These are phyloP conservation scores for Myxozyma udenii DNA, from an alignment of 805 yeast species.

Conservation along the genomic window DNA sequence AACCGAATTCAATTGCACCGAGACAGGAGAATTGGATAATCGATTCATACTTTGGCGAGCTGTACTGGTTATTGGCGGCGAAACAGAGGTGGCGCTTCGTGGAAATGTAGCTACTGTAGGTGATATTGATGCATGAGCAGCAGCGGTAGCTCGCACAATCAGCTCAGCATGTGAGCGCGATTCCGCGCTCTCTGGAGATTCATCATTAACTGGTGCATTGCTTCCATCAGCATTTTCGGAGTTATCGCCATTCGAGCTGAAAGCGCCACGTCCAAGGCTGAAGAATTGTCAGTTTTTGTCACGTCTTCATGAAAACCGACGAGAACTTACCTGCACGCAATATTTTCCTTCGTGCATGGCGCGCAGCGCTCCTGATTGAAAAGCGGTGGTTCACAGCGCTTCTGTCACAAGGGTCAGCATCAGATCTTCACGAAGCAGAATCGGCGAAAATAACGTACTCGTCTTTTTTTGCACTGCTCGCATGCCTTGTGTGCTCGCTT, in stretches of 20 bases:
- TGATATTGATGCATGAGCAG: conserved; percentile 7
- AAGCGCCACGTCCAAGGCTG: no score
- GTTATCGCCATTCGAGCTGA: no score
- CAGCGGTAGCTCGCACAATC: conserved; percentile 5
- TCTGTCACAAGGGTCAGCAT: conserved; percentile 10
- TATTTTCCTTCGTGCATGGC: conserved; percentile 38
- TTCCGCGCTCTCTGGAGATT: no score
- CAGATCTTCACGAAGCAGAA: neutral
- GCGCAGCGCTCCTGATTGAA: conserved; percentile 35
- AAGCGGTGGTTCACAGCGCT: conserved; percentile 37
- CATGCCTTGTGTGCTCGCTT: conserved; percentile 46
- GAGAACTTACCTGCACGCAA: conserved; percentile 32
- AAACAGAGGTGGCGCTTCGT: neutral
- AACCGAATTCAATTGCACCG: neutral
- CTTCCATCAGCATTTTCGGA: no score
- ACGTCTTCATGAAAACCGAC: neutral
- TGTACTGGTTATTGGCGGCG: neutral
- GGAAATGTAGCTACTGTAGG: conserved; percentile 6
- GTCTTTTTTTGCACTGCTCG: conserved; percentile 41
- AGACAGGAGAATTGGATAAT: neutral
- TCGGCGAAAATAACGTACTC: conserved; percentile 31
- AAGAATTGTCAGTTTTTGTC: no score
- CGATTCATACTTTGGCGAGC: neutral
- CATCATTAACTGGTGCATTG: no score
- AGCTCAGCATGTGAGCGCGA: neutral